Evolutionary conservation across 2,329 filamentous ascomycete genomes (phyloP), one percentile per base, ranked within the genome.

Genomic region (Fusarium siculi): DNA sequence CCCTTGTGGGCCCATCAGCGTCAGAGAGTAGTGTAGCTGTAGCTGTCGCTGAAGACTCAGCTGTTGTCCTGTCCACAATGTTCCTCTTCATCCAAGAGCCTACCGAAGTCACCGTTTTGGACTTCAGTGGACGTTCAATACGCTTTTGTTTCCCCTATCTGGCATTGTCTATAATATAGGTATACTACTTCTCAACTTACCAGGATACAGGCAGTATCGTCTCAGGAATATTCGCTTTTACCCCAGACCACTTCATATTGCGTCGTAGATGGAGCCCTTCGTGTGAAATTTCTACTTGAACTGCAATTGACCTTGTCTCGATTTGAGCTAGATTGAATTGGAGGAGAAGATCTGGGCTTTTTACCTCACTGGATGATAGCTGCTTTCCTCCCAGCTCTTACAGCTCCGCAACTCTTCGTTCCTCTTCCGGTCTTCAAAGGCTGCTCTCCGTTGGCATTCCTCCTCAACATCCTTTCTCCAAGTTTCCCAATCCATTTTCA

Each of bases 71-170:
- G 0, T 23, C 16, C 15, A 18, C 6, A 4, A 18, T 23, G 9
- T 16, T 8, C 15, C 14, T 43, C 9, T 10, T 4, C 23, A 2
- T 23, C 16, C 15, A 7, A 43, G 40, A 18, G 7, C 6, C 9
- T 11, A 23, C n/a, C 2, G 11, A 43, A 43, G 42, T 23, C 15
- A 9, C 0, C n/a, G 3, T 15, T 23, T 43, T 43, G 21, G 5
- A 23, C 15, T 43, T 18, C n/a, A 5, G 6, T 18, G 4, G 10
- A 0, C 12, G 1, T 12, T 0, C n/a, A 2, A 43, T 43, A 18
- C n/a, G 0, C 6, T 18, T 7, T 5, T 11, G 15, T 11, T 43
- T 43, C 2, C 40, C 6, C 9, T 23, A 16, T 23, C 40, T 42
- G 4, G 9, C 6, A 43, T 18, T 18, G 2, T 4, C n/a, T 18